These are phyloP conservation scores for Pilaira anomala DNA, from an alignment of 192 early-diverging fungal genomes.

Conservation along the genomic window DNA sequence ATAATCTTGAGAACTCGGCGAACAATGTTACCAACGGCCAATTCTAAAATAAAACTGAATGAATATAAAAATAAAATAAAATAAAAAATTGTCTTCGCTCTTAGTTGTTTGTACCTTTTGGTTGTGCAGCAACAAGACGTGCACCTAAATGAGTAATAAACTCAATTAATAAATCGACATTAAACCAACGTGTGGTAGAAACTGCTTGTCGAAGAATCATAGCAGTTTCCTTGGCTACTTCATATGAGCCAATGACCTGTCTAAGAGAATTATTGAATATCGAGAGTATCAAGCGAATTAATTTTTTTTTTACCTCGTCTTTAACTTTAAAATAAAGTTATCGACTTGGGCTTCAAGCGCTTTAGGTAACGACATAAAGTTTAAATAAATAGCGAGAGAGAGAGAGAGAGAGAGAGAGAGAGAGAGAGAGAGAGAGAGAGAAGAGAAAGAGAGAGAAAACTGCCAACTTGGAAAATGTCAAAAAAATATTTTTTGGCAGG, in stretches of 20 bases:
- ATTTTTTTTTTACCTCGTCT: conserved; percentile 34
- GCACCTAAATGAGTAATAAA: conserved; percentile 69
- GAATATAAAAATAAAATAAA: neutral
- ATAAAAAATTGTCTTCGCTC: neutral
- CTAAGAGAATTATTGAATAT: conserved; percentile 26
- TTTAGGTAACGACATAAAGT: conserved; percentile 7
- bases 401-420: too few relatives aligned
- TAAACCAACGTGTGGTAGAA: conserved; percentile 69
- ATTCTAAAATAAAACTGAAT: conserved; percentile 46
- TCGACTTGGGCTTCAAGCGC: conserved; percentile 37
- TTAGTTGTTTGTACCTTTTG: conserved; percentile 48
- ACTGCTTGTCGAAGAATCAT: conserved; percentile 74
- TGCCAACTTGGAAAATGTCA: too few relatives aligned
- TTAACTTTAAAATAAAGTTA: conserved; percentile 35
- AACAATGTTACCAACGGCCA: conserved; percentile 83
- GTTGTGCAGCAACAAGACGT: conserved; percentile 71
- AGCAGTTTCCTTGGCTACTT: conserved; percentile 69
- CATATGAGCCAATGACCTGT: conserved; percentile 66
- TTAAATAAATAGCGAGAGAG: neutral
- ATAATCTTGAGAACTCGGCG: conserved; percentile 83
- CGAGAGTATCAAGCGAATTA: neutral
- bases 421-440: too few relatives aligned
- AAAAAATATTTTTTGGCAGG: too few relatives aligned
- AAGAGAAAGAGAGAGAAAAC: too few relatives aligned
- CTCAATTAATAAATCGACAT: conserved; percentile 55